These are phyloP conservation scores for Passiflora organensis DNA, from an alignment of 345 rosid genomes.

Conservation along the genomic window DNA sequence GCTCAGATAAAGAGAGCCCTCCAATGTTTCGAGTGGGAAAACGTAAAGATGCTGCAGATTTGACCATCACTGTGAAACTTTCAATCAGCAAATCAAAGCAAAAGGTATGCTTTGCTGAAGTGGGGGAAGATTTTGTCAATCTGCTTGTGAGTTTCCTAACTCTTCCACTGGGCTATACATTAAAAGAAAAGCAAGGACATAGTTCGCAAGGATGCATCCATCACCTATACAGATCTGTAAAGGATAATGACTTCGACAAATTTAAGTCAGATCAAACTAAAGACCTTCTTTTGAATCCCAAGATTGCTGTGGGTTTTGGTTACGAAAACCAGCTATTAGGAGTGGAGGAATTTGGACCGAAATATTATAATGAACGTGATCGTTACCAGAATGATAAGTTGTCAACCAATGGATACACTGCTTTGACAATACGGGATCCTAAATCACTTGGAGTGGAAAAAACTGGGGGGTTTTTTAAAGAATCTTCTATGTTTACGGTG, in stretches of 20 bases:
- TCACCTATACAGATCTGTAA: slow-evolving; percentile 10
- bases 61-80: slow-evolving; percentile 10
- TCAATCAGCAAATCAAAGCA: not conserved
- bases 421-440: slow-evolving; percentile 12
- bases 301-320: slow-evolving; percentile 11
- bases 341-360: slow-evolving; percentile 5
- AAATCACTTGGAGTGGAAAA: not conserved
- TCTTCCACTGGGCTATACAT: slow-evolving; percentile 21
- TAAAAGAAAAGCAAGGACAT: slow-evolving; percentile 8
- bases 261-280: slow-evolving; percentile 5
- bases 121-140: slow-evolving; percentile 20
- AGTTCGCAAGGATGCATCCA: slow-evolving; percentile 5
- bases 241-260: slow-evolving; percentile 7
- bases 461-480: not conserved
- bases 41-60: not conserved
- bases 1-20: not conserved
- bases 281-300: slow-evolving; percentile 15
- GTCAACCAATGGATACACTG: not conserved
- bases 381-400: not conserved
- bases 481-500: slow-evolving; percentile 13
- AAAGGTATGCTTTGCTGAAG: slow-evolving; percentile 22
- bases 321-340: slow-evolving; percentile 4
- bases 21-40: too few relatives aligned
- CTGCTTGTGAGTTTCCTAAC: slow-evolving; percentile 31
- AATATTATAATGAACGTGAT: too few relatives aligned